phyloP scores from a whole-genome alignment of 805 yeast genomes.

The Myxozyma melibiosi region DNA sequence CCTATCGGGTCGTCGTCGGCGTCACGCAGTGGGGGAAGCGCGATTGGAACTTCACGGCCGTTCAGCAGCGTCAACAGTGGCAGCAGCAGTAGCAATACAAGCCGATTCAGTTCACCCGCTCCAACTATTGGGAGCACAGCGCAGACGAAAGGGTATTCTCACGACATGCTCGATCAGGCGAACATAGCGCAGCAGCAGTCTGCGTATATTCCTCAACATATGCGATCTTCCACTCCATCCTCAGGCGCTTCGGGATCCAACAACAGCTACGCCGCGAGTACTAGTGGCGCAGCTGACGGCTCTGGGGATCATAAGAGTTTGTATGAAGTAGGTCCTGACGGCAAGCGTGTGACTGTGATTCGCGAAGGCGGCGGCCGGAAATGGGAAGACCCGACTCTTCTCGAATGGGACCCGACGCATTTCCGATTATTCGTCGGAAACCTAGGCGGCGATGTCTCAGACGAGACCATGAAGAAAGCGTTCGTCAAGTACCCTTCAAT shows the following conservation, averaged over 20 bases:
- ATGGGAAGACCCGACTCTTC: conserved; percentile 53
- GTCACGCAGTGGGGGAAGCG: neutral
- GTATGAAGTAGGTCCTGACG: conserved; percentile 17
- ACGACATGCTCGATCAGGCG: neutral
- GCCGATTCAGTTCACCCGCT: no score
- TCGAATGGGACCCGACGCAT: conserved; percentile 71
- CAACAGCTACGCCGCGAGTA: neutral
- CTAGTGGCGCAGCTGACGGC: neutral
- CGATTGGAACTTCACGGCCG: conserved; percentile 1
- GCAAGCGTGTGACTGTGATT: conserved; percentile 41
- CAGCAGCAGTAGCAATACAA: no score
- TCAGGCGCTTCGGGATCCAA: neutral
- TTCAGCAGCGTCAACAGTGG: no score
- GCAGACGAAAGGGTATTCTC: no score
- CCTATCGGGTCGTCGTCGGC: neutral
- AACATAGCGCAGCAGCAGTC: conserved; percentile 28
- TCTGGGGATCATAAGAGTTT: neutral
- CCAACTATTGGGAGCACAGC: no score
- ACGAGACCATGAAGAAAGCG: conserved; percentile 55
- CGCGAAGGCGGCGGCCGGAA: conserved; percentile 51
- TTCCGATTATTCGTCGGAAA: conserved; percentile 77
- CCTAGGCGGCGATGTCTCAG: conserved; percentile 66
- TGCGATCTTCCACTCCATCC: neutral
- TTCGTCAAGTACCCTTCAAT: conserved; percentile 57
- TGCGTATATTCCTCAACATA: conserved; percentile 23